A percentile compares a stretch with the other conserved stretches of the same genome.
Conservation (phyloP, 495 filamentous ascomycete species). For the Hypoxylon trugodes region DNA sequence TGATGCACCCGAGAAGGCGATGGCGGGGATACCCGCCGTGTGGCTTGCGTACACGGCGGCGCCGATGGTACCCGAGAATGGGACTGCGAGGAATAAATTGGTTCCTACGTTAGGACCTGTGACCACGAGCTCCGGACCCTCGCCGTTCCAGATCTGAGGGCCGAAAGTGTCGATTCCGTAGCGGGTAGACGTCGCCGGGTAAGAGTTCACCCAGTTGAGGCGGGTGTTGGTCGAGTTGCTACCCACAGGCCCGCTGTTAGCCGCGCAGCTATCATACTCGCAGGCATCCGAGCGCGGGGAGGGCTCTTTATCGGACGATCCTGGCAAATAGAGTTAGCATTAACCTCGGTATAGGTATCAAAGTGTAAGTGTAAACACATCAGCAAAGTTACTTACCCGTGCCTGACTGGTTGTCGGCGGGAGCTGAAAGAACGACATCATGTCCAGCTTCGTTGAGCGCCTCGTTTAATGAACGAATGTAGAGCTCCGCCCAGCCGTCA, state of each 20-base stretch:
- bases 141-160: slow-evolving; percentile 59
- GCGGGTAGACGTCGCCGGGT: slow-evolving; percentile 69
- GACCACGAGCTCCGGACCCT: slow-evolving; percentile 65
- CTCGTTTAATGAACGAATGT: slow-evolving; percentile 65
- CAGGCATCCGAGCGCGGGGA: slow-evolving; percentile 55
- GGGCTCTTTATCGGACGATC: slow-evolving; percentile 62
- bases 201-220: slow-evolving; percentile 76
- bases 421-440: slow-evolving; percentile 67
- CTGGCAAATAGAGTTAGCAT: slow-evolving; percentile 42
- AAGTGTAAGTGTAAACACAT: no score
- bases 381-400: slow-evolving; percentile 51
- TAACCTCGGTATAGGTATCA: neutral
- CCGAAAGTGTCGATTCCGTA: slow-evolving; percentile 67
- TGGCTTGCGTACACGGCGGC: slow-evolving; percentile 66
- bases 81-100: slow-evolving; percentile 62
- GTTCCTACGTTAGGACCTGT: slow-evolving; percentile 71
- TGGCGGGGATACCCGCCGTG: slow-evolving; percentile 62
- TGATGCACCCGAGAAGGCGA: slow-evolving; percentile 68
- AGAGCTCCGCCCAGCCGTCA: slow-evolving; percentile 76
- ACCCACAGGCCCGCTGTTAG: slow-evolving; percentile 62
- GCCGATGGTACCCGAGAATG: slow-evolving; percentile 70
- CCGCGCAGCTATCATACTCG: slow-evolving; percentile 66
- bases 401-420: slow-evolving; percentile 72
- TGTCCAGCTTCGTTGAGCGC: slow-evolving; percentile 62
- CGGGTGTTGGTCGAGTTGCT: slow-evolving; percentile 63